Conservation (phyloP, 192 early-diverging fungal species). For the Podila epicladia region DNA sequence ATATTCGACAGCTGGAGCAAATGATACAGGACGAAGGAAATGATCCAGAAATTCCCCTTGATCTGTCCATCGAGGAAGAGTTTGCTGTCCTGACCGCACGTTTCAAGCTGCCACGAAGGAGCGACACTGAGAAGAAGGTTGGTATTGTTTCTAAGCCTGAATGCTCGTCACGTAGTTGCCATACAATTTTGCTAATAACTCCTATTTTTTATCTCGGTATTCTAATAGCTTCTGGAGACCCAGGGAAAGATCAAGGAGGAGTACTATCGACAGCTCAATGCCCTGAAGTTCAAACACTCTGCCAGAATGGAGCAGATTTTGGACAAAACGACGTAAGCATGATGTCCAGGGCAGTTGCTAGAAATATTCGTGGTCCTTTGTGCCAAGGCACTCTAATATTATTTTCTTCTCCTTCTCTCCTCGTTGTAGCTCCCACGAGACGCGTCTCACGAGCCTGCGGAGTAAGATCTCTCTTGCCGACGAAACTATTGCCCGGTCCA, state of each 20-base stretch:
- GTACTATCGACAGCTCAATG: not conserved
- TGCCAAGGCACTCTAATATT: not conserved
- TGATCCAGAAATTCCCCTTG: slow-evolving; percentile 9
- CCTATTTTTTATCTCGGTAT: not conserved
- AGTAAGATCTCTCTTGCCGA: slow-evolving; percentile 5
- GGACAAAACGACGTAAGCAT: not conserved
- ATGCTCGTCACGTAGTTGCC: too few relatives aligned
- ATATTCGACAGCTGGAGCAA: slow-evolving; percentile 9
- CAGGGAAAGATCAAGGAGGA: slow-evolving; percentile 2
- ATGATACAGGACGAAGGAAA: not conserved
- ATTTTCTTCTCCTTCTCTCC: not conserved
- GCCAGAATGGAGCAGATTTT: not conserved
- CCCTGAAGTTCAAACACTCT: slow-evolving; percentile 3
- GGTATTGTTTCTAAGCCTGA: not conserved
- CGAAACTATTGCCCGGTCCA: slow-evolving; percentile 12
- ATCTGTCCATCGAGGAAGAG: slow-evolving; percentile 34
- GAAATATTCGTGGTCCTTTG: not conserved
- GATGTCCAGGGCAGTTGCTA: too few relatives aligned
- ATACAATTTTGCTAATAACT: too few relatives aligned
- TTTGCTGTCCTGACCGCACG: slow-evolving; percentile 14
- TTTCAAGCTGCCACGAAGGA: slow-evolving; percentile 13
- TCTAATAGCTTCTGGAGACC: not conserved
- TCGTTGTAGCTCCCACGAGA: slow-evolving; percentile 13
- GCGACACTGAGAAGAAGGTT: slow-evolving; percentile 28
- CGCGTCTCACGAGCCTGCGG: slow-evolving; percentile 4